A percentile compares a stretch with the other conserved stretches of the same genome.
Evolutionary conservation across 208 protist species (phyloP).

Genomic region (Kentomonas sorsogonicus): DNA sequence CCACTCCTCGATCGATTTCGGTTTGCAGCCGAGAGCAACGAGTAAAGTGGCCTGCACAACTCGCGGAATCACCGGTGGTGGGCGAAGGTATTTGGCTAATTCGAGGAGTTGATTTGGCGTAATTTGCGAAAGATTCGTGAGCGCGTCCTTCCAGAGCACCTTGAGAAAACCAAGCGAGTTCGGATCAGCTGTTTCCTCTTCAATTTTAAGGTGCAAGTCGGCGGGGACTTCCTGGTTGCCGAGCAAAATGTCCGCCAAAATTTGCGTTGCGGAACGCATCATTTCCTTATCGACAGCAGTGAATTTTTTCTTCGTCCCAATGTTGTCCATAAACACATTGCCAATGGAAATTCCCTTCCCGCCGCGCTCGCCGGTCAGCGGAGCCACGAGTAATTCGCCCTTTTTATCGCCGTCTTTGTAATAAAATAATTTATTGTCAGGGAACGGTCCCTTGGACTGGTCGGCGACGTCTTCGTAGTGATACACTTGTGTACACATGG

Average conservation of each 20-base stretch:
- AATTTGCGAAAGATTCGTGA: conserved; percentile 24
- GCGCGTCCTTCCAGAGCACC: conserved; percentile 32
- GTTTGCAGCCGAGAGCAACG: conserved; percentile 42
- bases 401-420: conserved; percentile 31
- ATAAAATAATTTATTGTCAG: conserved; percentile 14
- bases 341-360: conserved; percentile 21
- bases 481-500: too few species aligned
- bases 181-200: conserved; percentile 23
- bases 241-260: conserved; percentile 36
- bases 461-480: conserved; percentile 24
- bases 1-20: conserved; percentile 44
- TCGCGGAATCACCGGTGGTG: conserved; percentile 43
- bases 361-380: conserved; percentile 23
- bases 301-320: conserved; percentile 36
- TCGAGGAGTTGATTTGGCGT: conserved; percentile 45
- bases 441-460: conserved; percentile 7
- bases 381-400: conserved; percentile 21
- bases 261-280: conserved; percentile 22
- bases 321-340: conserved; percentile 38
- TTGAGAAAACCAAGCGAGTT: conserved; percentile 43
- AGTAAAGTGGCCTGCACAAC: conserved; percentile 43
- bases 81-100: conserved; percentile 46
- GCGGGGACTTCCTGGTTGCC: conserved; percentile 10
- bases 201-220: conserved; percentile 34
- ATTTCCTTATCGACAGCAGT: conserved; percentile 31